These are phyloP conservation scores for Echinosophora koreensis DNA, from an alignment of 306 rosid genomes.

Conservation along the genomic window DNA sequence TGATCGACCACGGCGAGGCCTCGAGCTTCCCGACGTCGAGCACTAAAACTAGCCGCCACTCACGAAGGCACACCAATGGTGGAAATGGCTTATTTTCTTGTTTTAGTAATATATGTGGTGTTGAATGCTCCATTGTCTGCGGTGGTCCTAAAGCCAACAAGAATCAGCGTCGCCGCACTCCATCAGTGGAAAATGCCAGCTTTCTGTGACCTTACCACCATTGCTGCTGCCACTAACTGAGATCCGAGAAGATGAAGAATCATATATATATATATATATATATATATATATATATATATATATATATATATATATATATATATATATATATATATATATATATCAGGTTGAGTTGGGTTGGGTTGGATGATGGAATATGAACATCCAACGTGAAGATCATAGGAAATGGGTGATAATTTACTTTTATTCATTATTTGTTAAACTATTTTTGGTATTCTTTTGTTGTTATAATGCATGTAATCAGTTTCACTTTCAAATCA, in stretches of 20 bases:
- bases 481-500: neutral
- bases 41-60: conserved; percentile 41
- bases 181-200: conserved; percentile 54
- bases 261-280: too few species aligned
- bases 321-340: too few species aligned
- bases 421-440: conserved; percentile 29
- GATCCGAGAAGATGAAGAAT: neutral
- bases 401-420: conserved; percentile 4
- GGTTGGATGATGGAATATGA: neutral
- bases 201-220: conserved; percentile 30
- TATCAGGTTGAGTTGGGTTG: too few species aligned
- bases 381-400: neutral
- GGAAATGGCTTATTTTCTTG: conserved; percentile 76
- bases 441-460: neutral
- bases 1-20: conserved; percentile 68
- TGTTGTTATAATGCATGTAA: conserved; percentile 8
- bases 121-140: conserved; percentile 77
- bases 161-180: conserved; percentile 47
- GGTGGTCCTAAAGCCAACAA: conserved; percentile 54
- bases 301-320: too few species aligned
- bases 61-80: conserved; percentile 61
- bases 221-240: neutral
- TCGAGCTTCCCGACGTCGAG: conserved; percentile 48
- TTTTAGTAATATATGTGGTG: conserved; percentile 82
- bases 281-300: too few species aligned